Evolutionary conservation across 2,329 filamentous ascomycete genomes (phyloP).

Genomic region (Pseudogymnoascus sp.): DNA sequence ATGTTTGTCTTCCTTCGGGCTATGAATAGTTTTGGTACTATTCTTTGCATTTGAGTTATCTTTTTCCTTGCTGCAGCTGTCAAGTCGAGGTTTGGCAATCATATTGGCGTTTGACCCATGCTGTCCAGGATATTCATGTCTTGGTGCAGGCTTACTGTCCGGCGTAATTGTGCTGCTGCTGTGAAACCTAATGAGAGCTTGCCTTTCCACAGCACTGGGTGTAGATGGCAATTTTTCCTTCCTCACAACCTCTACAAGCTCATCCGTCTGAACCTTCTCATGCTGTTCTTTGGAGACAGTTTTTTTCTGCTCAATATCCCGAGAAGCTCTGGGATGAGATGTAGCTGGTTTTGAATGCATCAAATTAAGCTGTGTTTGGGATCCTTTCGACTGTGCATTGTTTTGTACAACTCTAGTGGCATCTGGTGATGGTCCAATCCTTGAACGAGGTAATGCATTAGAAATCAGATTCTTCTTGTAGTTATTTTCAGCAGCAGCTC

Average conservation of each 20-base stretch:
- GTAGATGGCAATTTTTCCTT: neutral
- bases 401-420: neutral
- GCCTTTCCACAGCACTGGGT: constrained; percentile 10
- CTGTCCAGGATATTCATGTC: neutral
- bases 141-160: constrained; percentile 13
- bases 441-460: neutral
- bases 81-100: constrained; percentile 9
- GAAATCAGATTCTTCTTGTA: neutral
- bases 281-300: neutral
- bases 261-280: constrained; percentile 13
- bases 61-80: constrained; percentile 16
- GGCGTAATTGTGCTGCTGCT: constrained; percentile 24
- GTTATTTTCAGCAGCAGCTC: neutral
- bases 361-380: neutral
- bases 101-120: neutral
- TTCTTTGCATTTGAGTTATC: constrained; percentile 15
- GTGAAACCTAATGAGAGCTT: constrained; percentile 20
- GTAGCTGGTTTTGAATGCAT: constrained; percentile 19
- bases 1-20: constrained; percentile 14
- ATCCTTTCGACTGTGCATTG: neutral
- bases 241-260: constrained; percentile 15
- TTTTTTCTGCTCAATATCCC: constrained; percentile 7
- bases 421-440: neutral
- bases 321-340: constrained; percentile 13
- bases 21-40: constrained; percentile 9